Percentiles rank a stretch among this genome's conserved stretches.
Evolutionary conservation across 2,329 filamentous ascomycete genomes (phyloP).

Genomic region (Talaromyces verruculosus): DNA sequence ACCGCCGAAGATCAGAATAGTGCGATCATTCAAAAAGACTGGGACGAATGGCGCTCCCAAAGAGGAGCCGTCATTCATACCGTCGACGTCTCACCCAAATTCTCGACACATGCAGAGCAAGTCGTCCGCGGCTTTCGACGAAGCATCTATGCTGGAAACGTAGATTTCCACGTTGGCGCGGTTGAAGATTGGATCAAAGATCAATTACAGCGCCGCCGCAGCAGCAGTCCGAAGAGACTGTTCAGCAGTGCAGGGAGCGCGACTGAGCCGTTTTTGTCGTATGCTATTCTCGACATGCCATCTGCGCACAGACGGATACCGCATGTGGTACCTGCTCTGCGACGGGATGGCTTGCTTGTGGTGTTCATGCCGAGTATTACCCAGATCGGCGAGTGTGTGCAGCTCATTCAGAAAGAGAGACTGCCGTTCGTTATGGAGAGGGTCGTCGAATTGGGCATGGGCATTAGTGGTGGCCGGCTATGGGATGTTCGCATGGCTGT

Average conservation of each 20-base stretch:
- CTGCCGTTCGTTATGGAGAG: slow-evolving; percentile 55
- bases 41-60: slow-evolving; percentile 49
- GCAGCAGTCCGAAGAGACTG: slow-evolving; percentile 23
- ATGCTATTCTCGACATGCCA: slow-evolving; percentile 73
- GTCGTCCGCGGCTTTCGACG: slow-evolving; percentile 66
- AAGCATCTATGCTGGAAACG: slow-evolving; percentile 67
- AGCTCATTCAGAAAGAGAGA: slow-evolving; percentile 52
- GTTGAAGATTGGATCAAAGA: slow-evolving; percentile 63
- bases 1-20: slow-evolving; percentile 16
- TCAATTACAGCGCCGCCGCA: slow-evolving; percentile 49
- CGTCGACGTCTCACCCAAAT: slow-evolving; percentile 63
- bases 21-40: slow-evolving; percentile 35
- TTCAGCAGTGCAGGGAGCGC: slow-evolving; percentile 9
- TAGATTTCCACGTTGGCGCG: slow-evolving; percentile 72
- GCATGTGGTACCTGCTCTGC: slow-evolving; percentile 55
- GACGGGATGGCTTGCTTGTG: slow-evolving; percentile 63
- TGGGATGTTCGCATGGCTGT: slow-evolving; percentile 49
- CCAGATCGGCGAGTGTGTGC: slow-evolving; percentile 67
- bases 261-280: slow-evolving; percentile 63
- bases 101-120: slow-evolving; percentile 64
- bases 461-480: slow-evolving; percentile 47
- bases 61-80: slow-evolving; percentile 73
- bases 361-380: slow-evolving; percentile 77
- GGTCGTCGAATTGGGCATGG: slow-evolving; percentile 48
- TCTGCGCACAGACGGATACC: slow-evolving; percentile 54